Evolutionary conservation across 1,284 basidiomycete genomes (phyloP).

Genomic region (Ustilago nuda): DNA sequence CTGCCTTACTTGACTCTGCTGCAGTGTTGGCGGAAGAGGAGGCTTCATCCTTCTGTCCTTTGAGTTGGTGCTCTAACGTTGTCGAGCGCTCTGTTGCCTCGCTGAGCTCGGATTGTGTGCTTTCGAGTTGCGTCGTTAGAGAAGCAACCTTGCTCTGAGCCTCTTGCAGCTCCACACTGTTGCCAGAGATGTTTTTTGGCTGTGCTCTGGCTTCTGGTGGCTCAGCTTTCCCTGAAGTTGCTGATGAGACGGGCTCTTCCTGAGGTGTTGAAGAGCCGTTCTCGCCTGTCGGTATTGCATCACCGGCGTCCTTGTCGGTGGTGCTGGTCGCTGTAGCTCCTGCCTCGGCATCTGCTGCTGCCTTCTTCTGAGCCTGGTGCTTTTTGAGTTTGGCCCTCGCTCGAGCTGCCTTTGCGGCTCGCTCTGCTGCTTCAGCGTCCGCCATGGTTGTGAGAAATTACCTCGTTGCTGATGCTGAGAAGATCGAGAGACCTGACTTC

Average conservation of each 20-base stretch:
- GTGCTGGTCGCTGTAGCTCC: conserved; percentile 6
- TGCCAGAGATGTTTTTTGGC: background rate
- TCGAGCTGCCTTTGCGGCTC: conserved; percentile 56
- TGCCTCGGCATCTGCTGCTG: conserved; percentile 44
- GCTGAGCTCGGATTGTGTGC: conserved; percentile 16
- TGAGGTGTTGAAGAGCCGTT: conserved; percentile 20
- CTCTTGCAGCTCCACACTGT: conserved; percentile 21
- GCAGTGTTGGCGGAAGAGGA: conserved; percentile 10
- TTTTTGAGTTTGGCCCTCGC: conserved; percentile 56
- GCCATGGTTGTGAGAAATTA: conserved; percentile 31
- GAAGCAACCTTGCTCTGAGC: conserved; percentile 18
- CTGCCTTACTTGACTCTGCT: conserved; percentile 14
- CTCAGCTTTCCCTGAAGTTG: background rate
- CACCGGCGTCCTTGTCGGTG: conserved; percentile 22
- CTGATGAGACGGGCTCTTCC: conserved; percentile 9
- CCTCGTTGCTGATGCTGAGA: background rate
- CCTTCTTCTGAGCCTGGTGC: conserved; percentile 56
- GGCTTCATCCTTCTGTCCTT: conserved; percentile 22
- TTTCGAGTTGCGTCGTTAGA: conserved; percentile 28
- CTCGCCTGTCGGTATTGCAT: conserved; percentile 13
- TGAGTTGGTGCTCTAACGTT: conserved; percentile 19
- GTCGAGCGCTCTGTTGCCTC: conserved; percentile 22
- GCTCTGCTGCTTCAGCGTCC: conserved; percentile 51
- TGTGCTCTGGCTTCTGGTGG: background rate
- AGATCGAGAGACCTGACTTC: background rate